Conservation (phyloP, 2,329 filamentous ascomycete genomes). For the Trichoderma guizhouense region DNA sequence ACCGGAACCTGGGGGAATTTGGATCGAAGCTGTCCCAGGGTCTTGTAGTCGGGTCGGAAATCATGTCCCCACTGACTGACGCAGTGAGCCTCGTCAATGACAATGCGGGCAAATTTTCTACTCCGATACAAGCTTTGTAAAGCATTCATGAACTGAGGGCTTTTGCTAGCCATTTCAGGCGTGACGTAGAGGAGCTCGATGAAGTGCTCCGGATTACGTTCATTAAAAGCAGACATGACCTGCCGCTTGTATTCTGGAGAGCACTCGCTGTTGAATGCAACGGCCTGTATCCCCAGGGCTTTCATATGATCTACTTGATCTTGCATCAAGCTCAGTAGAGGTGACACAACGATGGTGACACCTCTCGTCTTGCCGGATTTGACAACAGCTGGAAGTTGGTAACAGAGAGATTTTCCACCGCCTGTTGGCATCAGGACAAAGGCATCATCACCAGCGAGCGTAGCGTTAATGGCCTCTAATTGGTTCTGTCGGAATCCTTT, state of each 20-base stretch:
- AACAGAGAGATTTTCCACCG: conserved; percentile 94
- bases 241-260: conserved; percentile 57
- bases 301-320: conserved; percentile 87
- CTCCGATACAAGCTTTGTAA: conserved; percentile 67
- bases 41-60: conserved; percentile 94
- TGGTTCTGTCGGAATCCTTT: conserved; percentile 87
- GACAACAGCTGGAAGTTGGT: conserved; percentile 87
- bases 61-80: conserved; percentile 99
- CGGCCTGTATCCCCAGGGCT: conserved; percentile 72
- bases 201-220: conserved; percentile 65
- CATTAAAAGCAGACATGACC: conserved; percentile 63
- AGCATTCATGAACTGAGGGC: conserved; percentile 60
- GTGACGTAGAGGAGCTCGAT: conserved; percentile 92
- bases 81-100: conserved; percentile 98
- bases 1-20: conserved; percentile 78
- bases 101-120: conserved; percentile 77
- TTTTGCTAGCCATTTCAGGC: conserved; percentile 93
- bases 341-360: conserved; percentile 92
- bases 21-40: conserved; percentile 68
- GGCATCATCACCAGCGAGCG: conserved; percentile 78
- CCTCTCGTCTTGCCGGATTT: conserved; percentile 76
- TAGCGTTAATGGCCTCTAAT: conserved; percentile 92
- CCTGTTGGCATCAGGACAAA: conserved; percentile 98
- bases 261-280: conserved; percentile 77
- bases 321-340: conserved; percentile 91